These are phyloP conservation scores for Astragalus glycyphyllos DNA, from an alignment of 306 rosid genomes.

Conservation along the genomic window DNA sequence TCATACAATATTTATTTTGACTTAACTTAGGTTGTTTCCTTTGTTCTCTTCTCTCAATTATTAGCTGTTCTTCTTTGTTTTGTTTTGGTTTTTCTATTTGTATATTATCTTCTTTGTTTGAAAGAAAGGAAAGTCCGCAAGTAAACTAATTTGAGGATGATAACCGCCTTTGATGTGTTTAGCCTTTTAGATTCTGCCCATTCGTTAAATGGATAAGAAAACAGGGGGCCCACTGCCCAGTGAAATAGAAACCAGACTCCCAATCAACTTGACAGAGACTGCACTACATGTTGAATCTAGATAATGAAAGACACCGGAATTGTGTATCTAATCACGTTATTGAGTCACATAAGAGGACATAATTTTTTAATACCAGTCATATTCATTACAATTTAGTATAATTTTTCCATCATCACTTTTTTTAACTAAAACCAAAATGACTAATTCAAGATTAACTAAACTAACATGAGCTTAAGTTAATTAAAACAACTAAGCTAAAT, in stretches of 20 bases:
- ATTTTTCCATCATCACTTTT: no score
- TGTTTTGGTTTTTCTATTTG: not conserved
- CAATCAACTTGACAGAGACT: not conserved
- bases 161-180: conserved; percentile 1
- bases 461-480: no score
- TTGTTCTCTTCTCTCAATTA: not conserved
- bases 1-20: no score
- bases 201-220: conserved; percentile 24
- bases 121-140: not conserved
- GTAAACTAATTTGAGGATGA: not conserved
- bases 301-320: conserved; percentile 1
- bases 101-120: not conserved
- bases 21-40: no score
- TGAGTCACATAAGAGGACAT: not conserved
- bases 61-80: not conserved
- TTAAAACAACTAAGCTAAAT: no score
- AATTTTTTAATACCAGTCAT: not conserved
- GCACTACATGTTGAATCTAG: not conserved
- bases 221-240: not conserved
- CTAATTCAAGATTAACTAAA: no score
- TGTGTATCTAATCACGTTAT: not conserved
- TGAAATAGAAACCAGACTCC: conserved; percentile 3
- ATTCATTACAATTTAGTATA: not conserved
- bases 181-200: conserved; percentile 25
- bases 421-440: no score